phyloP scores from a whole-genome alignment of 78 protist species.

The Dictyostelium intermedium region DNA sequence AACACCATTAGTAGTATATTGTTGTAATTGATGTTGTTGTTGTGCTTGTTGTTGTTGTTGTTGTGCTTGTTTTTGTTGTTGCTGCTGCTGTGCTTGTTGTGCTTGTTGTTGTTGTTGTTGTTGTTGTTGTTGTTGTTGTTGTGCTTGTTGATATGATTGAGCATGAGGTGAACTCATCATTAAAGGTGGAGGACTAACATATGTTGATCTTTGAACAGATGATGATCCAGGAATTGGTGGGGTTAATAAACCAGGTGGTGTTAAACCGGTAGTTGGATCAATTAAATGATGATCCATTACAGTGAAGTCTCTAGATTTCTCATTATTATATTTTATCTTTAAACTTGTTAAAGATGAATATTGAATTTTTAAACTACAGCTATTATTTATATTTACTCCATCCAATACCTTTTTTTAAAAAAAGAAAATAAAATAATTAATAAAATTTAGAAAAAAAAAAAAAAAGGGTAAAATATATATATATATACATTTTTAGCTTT shows the following conservation, averaged over 20 bases:
- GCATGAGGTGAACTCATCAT: neutral
- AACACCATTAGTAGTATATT: neutral
- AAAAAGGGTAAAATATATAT: neutral
- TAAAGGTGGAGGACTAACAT: neutral
- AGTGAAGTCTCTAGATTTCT: slow-evolving; percentile 72
- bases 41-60: neutral
- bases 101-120: neutral
- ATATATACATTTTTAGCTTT: slow-evolving; percentile 52
- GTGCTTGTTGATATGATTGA: neutral
- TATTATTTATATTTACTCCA: slow-evolving; percentile 81
- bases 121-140: neutral
- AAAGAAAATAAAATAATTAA: neutral
- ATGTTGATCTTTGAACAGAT: neutral
- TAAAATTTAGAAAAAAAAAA: neutral
- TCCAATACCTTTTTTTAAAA: slow-evolving; percentile 30
- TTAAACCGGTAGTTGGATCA: neutral
- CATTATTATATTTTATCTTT: slow-evolving; percentile 81
- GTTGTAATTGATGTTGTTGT: neutral
- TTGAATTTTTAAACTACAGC: slow-evolving; percentile 82
- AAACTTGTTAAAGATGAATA: slow-evolving; percentile 67
- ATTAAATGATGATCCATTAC: slow-evolving; percentile 4
- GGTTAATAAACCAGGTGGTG: slow-evolving; percentile 4
- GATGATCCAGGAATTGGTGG: slow-evolving; percentile 20
- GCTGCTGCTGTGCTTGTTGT: neutral
- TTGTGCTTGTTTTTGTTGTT: neutral